These are phyloP conservation scores for Teratosphaeria zuluensis DNA, from an alignment of 2,329 filamentous ascomycete genomes.

Conservation along the genomic window DNA sequence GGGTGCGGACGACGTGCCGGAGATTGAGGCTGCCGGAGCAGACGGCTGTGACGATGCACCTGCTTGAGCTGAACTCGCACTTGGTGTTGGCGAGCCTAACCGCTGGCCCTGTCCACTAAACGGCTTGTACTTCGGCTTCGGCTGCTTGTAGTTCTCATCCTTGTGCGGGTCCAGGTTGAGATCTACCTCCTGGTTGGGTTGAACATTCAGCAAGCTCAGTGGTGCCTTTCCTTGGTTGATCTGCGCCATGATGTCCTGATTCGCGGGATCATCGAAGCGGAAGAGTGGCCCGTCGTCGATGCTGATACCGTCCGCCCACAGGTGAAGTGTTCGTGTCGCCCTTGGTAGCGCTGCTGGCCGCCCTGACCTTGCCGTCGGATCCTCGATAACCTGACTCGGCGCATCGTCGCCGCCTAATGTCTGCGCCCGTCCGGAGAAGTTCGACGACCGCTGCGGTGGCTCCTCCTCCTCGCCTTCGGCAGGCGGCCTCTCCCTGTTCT, in stretches of 20 bases:
- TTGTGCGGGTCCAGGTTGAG: slow-evolving; percentile 67
- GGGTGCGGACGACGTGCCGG: slow-evolving; percentile 24
- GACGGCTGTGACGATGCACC: slow-evolving; percentile 12
- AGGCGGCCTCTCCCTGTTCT: slow-evolving; percentile 48
- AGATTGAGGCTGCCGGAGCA: slow-evolving; percentile 26
- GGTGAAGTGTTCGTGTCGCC: slow-evolving; percentile 61
- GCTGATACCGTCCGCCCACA: slow-evolving; percentile 79
- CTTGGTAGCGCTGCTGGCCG: slow-evolving; percentile 28
- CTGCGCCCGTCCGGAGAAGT: slow-evolving; percentile 62
- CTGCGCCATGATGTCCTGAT: slow-evolving; percentile 61
- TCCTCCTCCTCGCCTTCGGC: slow-evolving; percentile 36
- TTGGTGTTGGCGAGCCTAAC: slow-evolving; percentile 68
- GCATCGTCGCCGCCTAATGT: slow-evolving; percentile 71
- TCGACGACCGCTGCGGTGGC: slow-evolving; percentile 24
- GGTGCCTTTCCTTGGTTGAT: slow-evolving; percentile 70
- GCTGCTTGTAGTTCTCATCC: slow-evolving; percentile 61
- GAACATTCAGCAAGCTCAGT: slow-evolving; percentile 67
- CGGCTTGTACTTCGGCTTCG: slow-evolving; percentile 67
- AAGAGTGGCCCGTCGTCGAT: slow-evolving; percentile 71
- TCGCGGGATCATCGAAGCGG: slow-evolving; percentile 69
- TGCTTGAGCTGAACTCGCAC: slow-evolving; percentile 25
- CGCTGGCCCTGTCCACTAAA: slow-evolving; percentile 64
- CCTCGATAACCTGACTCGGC: slow-evolving; percentile 58
- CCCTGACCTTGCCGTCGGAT: slow-evolving; percentile 36
- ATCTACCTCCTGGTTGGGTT: slow-evolving; percentile 65